phyloP scores from a whole-genome alignment of 352 stramenopile genomes.

The Pelagophyceae sp. region DNA sequence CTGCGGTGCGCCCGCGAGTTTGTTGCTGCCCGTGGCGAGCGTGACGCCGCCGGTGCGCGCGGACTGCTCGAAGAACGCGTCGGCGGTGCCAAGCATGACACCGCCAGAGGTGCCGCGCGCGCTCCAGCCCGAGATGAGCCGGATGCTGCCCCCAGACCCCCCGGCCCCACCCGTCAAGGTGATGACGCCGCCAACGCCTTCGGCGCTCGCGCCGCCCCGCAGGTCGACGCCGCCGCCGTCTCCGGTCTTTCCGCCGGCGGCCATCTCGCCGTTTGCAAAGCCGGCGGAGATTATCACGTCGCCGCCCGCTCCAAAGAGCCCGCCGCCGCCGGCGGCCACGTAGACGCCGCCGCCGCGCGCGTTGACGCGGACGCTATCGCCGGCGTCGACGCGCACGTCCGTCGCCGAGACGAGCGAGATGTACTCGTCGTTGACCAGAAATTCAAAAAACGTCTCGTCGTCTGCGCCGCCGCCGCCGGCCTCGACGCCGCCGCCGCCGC shows the following conservation, averaged over 20 bases:
- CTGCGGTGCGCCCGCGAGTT: constrained; percentile 33
- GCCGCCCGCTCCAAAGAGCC: constrained; percentile 16
- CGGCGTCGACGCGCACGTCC: constrained; percentile 22
- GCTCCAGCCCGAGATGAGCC: not conserved
- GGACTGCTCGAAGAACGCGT: constrained; percentile 21
- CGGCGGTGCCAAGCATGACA: not conserved
- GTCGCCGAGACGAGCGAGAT: constrained; percentile 15
- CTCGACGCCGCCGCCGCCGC: constrained; percentile 30
- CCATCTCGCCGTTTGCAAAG: not conserved
- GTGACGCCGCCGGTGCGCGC: constrained; percentile 31
- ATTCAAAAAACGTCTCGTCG: constrained; percentile 13
- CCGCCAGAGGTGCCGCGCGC: not conserved
- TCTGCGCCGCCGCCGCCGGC: not conserved
- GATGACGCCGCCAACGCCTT: constrained; percentile 13
- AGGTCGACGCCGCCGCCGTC: constrained; percentile 29
- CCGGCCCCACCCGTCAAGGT: constrained; percentile 25
- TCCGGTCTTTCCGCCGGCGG: constrained; percentile 24
- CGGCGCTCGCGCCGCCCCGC: not conserved
- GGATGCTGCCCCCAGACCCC: not conserved
- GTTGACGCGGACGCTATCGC: constrained; percentile 39
- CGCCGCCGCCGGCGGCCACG: constrained; percentile 53
- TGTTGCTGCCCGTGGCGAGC: constrained; percentile 36
- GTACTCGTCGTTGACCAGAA: constrained; percentile 23
- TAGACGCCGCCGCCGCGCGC: constrained; percentile 47
- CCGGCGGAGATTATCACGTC: constrained; percentile 1